Evolutionary conservation across 139 green algal genomes (phyloP), one percentile per base, ranked within the genome.

Genomic region (Dunaliella primolecta): DNA sequence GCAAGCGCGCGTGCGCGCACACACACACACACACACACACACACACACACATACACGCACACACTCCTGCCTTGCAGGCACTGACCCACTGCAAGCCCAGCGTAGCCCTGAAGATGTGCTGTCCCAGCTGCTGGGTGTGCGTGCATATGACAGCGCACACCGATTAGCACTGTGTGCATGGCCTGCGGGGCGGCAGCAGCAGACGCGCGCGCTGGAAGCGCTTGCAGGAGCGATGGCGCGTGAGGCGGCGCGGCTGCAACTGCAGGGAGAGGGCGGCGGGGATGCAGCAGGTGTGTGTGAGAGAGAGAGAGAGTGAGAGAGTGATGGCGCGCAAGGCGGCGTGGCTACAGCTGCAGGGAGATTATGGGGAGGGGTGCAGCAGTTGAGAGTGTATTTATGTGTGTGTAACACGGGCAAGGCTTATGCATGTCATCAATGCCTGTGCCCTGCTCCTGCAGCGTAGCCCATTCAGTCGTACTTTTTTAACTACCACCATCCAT

Each of bases 81-180:
- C 78, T 34, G 64, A 86, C 71, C 85, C 85, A 2, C 32, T 88
- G 57, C 76, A 75, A 37, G 76, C 83, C 38, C 85, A 25, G 3
- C 23, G 36, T 7, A n/a, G 57, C 46, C 80, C 84, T 75, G 75
- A 88, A 75, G 87, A 86, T 75, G 74, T 90, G 27, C 81, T 90
- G 35, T 75, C 31, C 3, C 83, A 87, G 84, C 87, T 90, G 80
- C 36, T 88, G 36, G 38, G 80, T 37, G 29, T 75, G 37, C 80
- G 84, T 24, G 75, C 80, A 32, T 85, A 84, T 35, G 87, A 88
- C 35, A 80, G 75, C 46, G 84, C 81, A 3, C 36, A 83, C 29
- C 30, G 33, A 23, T 84, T 90, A n/a, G 84, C 85, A 32, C 36
- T 36, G 20, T 81, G 36, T 20, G 86, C 11, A 21, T 82, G 77